Base-by-base conservation (phyloP, 2,329 filamentous ascomycete species). In the Rugonectria rugulosa region DNA sequence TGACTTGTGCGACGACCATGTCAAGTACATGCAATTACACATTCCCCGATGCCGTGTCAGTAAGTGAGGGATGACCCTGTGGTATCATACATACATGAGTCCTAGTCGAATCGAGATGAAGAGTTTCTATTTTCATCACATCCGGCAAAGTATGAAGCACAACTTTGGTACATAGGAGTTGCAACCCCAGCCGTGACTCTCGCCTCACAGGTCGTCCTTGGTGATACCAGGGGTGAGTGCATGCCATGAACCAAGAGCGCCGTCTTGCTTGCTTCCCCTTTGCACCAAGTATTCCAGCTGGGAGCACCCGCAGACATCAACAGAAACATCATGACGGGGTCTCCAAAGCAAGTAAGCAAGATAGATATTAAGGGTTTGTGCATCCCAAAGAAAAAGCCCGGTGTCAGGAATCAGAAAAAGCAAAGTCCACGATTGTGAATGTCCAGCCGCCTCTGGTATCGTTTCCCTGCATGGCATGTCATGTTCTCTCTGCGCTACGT, bases 261-360 rank as follows among this genome's bases (percentile, higher is more conserved):
- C 26, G 32, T 14, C n/a, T 51, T 56, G 40, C 45, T 51, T 46
- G 50, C 47, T 37, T n/a, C n/a, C n/a, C n/a, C n/a, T n/a, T n/a
- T n/a, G n/a, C n/a, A n/a, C n/a, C n/a, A n/a, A n/a, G n/a, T n/a
- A n/a, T n/a, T n/a, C n/a, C n/a, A n/a, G n/a, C 40, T 23, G 9
- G n/a, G n/a, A 23, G 44, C 15, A 47, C 31, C 24, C 31, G 31
- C 43, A 32, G 44, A 31, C n/a, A 43, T 12, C 36, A 38, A 8
- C 43, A 46, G 11, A 29, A 14, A 46, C 24, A 27, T 11, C n/a
- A n/a, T n/a, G n/a, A n/a, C n/a, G n/a, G n/a, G n/a, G n/a, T n/a
- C n/a, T n/a, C n/a, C n/a, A n/a, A n/a, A n/a, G n/a, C n/a, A n/a
- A n/a, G n/a, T n/a, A n/a, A n/a, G n/a, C n/a, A n/a, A n/a, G n/a